Base-by-base conservation (phyloP, 2,329 filamentous ascomycete genomes). In the Aureobasidium uvarum region DNA sequence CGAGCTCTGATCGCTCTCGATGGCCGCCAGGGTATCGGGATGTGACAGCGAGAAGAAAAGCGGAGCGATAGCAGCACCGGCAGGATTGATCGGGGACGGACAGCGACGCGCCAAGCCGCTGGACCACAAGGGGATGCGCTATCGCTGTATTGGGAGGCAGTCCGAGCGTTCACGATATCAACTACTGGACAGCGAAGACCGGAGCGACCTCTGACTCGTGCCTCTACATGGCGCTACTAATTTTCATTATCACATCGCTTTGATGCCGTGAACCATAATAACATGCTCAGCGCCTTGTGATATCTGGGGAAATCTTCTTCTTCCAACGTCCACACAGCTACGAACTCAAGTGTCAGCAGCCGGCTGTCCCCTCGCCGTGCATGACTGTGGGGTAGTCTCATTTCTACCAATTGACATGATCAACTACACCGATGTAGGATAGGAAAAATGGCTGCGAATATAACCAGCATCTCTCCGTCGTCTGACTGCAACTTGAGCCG, bases 361-460 rank as follows among this genome's bases (percentile, higher is more conserved):
- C 41, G 55, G 8, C 18, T 16, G 41, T 39, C 10, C 20, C 16
- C 6, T n/a, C 39, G 25, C 14, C 11, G 14, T 43, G 23, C 36
- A n/a, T 59, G n/a, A 59, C 10, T 46, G 25, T 23, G 55, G 55
- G 55, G 39, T 23, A 59, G 55, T 62, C 33, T 50, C 31, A 20
- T 5, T 36, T 18, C 20, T 50, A 41, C 41, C 25, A 59, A 31
- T 23, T 45, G 41, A 59, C 25, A 59, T 46, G 43, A 62, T 50
- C 31, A 14, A 4, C 45, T 28, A 62, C 13, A 62, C 31, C 45
- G 11, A 62, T 51, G 58, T 50, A 50, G 43, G 20, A 50, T 31
- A 39, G 25, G 14, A n/a, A 45, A 25, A 38, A 63, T 63, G 59
- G 59, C 59, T 43, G 59, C 48, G 16, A 63, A 54, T 25, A 52